phyloP scores from a whole-genome alignment of 495 filamentous ascomycete genomes.

The Hyaloscypha finlandica region DNA sequence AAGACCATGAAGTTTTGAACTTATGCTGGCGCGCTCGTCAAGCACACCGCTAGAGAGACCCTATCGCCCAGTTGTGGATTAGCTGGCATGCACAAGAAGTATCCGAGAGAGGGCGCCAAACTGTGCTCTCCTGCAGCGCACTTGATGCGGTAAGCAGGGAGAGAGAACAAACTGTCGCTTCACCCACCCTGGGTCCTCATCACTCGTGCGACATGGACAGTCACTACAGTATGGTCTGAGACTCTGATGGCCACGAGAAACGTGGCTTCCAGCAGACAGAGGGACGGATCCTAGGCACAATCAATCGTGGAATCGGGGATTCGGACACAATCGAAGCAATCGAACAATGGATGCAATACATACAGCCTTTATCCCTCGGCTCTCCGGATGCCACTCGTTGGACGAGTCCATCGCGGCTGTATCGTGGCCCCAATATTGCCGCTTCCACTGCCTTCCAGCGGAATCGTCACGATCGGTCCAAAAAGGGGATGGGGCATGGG shows the following conservation, averaged over 20 bases:
- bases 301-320: no score
- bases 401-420: no score
- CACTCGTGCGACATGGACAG: background rate
- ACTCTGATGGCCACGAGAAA: background rate
- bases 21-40: background rate
- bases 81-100: background rate
- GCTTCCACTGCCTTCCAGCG: no score
- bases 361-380: background rate
- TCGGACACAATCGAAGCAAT: no score
- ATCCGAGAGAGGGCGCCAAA: background rate
- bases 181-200: background rate
- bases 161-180: background rate
- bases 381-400: background rate
- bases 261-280: background rate
- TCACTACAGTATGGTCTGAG: background rate
- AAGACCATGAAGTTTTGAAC: background rate
- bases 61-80: background rate
- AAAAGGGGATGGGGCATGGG: no score
- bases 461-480: no score
- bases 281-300: background rate
- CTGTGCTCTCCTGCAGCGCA: conserved; percentile 2
- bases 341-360: background rate
- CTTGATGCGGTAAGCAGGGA: conserved; percentile 2
- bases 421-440: no score
- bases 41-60: conserved; percentile 10